Evolutionary conservation across 257 asterid species (phyloP).

Genomic region (Orobanche coerulescens): DNA sequence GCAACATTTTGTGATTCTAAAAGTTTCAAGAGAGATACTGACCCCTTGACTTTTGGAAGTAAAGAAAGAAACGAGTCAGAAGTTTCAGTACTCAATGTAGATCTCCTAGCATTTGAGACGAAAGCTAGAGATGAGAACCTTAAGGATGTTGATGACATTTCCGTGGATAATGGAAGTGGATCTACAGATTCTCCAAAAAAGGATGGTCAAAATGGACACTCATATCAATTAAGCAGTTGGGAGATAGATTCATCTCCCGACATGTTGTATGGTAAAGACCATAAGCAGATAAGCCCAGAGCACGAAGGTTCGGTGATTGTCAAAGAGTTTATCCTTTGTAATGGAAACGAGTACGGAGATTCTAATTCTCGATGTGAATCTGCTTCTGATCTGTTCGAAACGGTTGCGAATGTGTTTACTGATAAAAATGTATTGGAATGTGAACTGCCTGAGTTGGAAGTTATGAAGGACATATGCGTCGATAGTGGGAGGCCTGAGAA

Average conservation of each 20-base stretch:
- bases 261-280: slow-evolving; percentile 23
- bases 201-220: slow-evolving; percentile 26
- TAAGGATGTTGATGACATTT: slow-evolving; percentile 26
- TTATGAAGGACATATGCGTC: slow-evolving; percentile 69
- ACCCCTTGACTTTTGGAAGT: slow-evolving; percentile 26
- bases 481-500: slow-evolving; percentile 56
- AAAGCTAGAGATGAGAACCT: slow-evolving; percentile 28
- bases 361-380: slow-evolving; percentile 21
- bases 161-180: slow-evolving; percentile 24
- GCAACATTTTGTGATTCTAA: slow-evolving; percentile 33
- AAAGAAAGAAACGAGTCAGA: slow-evolving; percentile 31
- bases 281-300: slow-evolving; percentile 26
- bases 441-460: slow-evolving; percentile 46
- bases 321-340: slow-evolving; percentile 19
- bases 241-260: slow-evolving; percentile 32
- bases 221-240: slow-evolving; percentile 15
- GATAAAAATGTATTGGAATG: slow-evolving; percentile 48
- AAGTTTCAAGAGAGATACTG: slow-evolving; percentile 28
- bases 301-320: slow-evolving; percentile 20
- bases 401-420: slow-evolving; percentile 24
- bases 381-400: slow-evolving; percentile 24
- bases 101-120: slow-evolving; percentile 21
- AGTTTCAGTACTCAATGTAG: slow-evolving; percentile 23
- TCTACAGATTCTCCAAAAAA: slow-evolving; percentile 19
- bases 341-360: slow-evolving; percentile 26